Percentiles rank a stretch among this genome's conserved stretches.
phyloP scores from a whole-genome alignment of 805 yeast genomes.

The Dipodascopsis uninucleata region DNA sequence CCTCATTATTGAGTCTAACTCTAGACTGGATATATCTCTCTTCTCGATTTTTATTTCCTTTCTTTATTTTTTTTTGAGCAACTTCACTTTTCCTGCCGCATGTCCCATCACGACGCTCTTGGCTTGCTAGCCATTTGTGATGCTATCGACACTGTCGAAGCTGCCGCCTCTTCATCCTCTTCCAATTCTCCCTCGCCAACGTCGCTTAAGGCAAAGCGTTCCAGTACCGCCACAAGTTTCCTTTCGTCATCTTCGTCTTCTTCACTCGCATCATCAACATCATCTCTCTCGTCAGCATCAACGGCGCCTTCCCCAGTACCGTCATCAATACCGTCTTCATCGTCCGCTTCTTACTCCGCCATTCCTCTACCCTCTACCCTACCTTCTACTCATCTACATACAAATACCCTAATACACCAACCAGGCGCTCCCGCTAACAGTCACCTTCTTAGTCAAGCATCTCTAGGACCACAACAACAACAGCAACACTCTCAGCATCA shows the following conservation, averaged over 20 bases:
- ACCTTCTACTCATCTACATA: slow-evolving; percentile 7
- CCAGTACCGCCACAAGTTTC: slow-evolving; percentile 1
- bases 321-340: slow-evolving; percentile 8
- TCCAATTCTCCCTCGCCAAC: slow-evolving; percentile 13
- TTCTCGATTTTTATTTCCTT: too few species aligned
- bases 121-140: slow-evolving; percentile 42
- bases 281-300: slow-evolving; percentile 14
- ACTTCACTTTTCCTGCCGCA: slow-evolving; percentile 22
- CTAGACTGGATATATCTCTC: too few species aligned
- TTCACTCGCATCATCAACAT: slow-evolving; percentile 15
- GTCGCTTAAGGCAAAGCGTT: slow-evolving; percentile 4
- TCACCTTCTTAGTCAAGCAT: too few species aligned
- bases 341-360: slow-evolving; percentile 15
- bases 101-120: slow-evolving; percentile 39
- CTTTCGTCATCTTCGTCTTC: slow-evolving; percentile 18
- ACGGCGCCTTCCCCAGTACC: slow-evolving; percentile 14
- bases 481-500: too few species aligned
- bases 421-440: too few species aligned
- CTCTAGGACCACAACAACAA: too few species aligned
- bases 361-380: slow-evolving; percentile 10
- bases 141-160: slow-evolving; percentile 40
- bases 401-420: too few species aligned
- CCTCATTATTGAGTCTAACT: too few species aligned
- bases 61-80: too few species aligned
- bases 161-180: slow-evolving; percentile 32